phyloP scores from a whole-genome alignment of 129 eudicot species.

The Ambrosia artemisiifolia region DNA sequence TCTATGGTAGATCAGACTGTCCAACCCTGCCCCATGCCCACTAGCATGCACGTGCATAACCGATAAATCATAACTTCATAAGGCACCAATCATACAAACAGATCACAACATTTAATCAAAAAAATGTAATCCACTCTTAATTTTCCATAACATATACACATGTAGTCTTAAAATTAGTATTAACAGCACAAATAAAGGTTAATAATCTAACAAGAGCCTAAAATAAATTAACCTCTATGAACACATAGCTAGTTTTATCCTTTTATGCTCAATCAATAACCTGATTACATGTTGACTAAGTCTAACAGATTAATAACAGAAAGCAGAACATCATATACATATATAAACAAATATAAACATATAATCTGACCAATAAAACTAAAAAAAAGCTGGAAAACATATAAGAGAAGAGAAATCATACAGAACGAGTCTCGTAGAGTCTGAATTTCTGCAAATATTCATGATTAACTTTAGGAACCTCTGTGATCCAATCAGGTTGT shows the following conservation, averaged over 20 bases:
- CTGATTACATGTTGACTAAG: neutral
- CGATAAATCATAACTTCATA: neutral
- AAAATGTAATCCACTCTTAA: neutral
- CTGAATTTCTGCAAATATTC: conserved; percentile 69
- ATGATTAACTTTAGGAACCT: conserved; percentile 25
- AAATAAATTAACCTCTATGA: neutral
- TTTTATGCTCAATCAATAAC: neutral
- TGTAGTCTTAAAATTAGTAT: neutral
- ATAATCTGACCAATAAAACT: neutral
- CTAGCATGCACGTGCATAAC: neutral
- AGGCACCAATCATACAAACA: neutral
- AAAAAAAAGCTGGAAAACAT: neutral
- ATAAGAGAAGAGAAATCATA: conserved; percentile 21
- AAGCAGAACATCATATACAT: neutral
- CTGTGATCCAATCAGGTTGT: conserved; percentile 26
- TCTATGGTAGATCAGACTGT: neutral
- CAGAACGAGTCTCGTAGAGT: conserved; percentile 93
- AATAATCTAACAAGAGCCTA: conserved; percentile 17
- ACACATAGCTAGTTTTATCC: neutral
- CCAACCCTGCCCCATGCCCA: neutral
- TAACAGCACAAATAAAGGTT: neutral
- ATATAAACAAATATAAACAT: neutral
- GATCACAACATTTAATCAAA: conserved; percentile 9
- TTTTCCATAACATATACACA: neutral
- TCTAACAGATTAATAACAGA: neutral